Evolutionary conservation across 2,329 filamentous ascomycete species (phyloP).

Genomic region (Parascedosporium putredinis): DNA sequence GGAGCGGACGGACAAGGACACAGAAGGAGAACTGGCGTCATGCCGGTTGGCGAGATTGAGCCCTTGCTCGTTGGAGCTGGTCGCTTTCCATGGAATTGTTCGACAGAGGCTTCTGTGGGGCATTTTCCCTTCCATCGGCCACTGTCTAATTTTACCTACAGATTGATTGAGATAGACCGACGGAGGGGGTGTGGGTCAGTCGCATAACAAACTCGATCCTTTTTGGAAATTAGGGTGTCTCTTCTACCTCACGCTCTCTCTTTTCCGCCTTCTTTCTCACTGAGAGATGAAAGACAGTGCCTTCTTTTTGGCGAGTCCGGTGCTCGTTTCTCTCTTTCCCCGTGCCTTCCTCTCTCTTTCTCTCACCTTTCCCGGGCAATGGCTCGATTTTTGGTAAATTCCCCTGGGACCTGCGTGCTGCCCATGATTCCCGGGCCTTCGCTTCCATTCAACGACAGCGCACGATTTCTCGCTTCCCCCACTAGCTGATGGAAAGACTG

Average conservation of each 20-base stretch:
- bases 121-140: constrained; percentile 7
- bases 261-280: background rate
- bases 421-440: no score
- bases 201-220: constrained; percentile 31
- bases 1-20: no score
- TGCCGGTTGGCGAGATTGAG: no score
- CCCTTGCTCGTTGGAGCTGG: no score
- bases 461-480: no score
- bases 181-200: background rate
- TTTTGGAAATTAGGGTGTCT: constrained; percentile 34
- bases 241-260: constrained; percentile 20
- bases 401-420: no score
- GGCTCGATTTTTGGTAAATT: no score
- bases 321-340: background rate
- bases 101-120: constrained; percentile 32
- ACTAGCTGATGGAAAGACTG: no score
- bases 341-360: no score
- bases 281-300: background rate
- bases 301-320: background rate
- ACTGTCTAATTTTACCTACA: background rate
- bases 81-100: constrained; percentile 16
- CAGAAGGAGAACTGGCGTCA: no score
- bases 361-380: no score
- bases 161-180: background rate
- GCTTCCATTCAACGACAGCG: no score